phyloP scores from a whole-genome alignment of 352 stramenopile genomes.

The Blastocystis sp. region DNA sequence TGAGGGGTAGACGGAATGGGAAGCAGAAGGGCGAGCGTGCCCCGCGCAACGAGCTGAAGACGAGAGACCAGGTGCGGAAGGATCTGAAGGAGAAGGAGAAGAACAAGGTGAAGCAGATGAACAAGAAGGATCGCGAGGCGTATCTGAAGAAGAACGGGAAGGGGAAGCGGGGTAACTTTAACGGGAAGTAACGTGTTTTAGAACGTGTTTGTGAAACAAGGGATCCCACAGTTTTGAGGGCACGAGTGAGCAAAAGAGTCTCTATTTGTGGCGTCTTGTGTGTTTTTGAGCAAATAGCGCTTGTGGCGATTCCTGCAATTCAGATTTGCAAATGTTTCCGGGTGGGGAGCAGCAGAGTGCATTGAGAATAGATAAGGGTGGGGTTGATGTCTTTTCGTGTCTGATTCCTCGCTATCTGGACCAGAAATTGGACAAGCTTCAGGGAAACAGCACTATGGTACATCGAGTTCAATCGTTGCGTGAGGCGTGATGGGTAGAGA shows the following conservation, averaged over 20 bases:
- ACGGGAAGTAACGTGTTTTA: conserved; percentile 15
- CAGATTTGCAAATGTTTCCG: no score
- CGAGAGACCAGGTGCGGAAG: neutral
- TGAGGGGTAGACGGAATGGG: conserved; percentile 27
- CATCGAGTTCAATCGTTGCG: neutral
- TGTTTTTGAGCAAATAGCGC: no score
- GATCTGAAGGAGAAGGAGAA: neutral
- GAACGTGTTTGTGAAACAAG: no score
- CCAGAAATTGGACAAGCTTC: conserved; percentile 19
- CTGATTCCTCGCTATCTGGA: conserved; percentile 39
- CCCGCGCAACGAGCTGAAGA: neutral
- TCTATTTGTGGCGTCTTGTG: no score
- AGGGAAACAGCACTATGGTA: conserved; percentile 4
- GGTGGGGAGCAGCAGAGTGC: no score
- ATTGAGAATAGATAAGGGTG: neutral
- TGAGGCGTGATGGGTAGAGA: neutral
- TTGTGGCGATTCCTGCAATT: no score
- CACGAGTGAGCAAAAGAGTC: no score
- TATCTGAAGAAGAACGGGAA: conserved; percentile 72
- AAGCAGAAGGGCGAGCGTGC: conserved; percentile 29
- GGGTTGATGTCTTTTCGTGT: conserved; percentile 30
- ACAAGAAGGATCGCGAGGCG: conserved; percentile 53
- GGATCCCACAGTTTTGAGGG: no score
- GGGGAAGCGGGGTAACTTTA: conserved; percentile 56
- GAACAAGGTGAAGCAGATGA: conserved; percentile 70